A percentile compares a stretch with the other conserved stretches of the same genome.
Evolutionary conservation across 148 eudicot genomes (phyloP).

Genomic region (Amaranthus palmeri): DNA sequence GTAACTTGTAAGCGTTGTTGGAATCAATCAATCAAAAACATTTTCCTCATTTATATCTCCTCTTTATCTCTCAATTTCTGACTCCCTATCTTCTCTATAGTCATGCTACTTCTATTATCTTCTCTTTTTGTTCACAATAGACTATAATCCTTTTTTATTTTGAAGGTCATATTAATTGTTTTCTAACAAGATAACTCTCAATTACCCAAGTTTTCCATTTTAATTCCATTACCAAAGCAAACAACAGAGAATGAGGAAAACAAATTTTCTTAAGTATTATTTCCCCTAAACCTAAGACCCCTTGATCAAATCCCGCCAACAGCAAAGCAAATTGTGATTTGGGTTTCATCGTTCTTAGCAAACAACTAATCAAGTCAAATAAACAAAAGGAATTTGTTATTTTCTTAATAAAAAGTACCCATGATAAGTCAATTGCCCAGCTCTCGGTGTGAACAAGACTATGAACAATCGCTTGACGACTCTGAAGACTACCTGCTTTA

Average conservation of each 20-base stretch:
- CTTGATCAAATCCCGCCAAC: neutral
- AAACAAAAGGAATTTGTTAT: neutral
- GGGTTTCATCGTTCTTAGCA: neutral
- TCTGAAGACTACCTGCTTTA: conserved; percentile 87
- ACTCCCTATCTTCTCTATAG: no score
- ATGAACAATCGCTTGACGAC: conserved; percentile 86
- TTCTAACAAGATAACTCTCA: no score
- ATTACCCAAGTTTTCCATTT: no score
- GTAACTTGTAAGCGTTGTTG: no score
- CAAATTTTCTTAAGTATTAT: neutral
- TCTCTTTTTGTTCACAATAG: no score
- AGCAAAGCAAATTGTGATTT: no score
- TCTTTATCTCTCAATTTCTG: no score
- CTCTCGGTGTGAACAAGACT: conserved; percentile 92
- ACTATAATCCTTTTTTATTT: no score
- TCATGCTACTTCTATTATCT: no score
- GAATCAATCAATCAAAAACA: no score
- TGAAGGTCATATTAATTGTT: no score
- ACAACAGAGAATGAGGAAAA: neutral
- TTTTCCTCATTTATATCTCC: no score
- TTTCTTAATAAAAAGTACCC: conserved; percentile 35
- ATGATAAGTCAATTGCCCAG: conserved; percentile 98
- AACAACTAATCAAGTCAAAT: neutral
- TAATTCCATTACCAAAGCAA: neutral
- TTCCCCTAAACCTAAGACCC: neutral